Base-by-base conservation (phyloP, 2,329 filamentous ascomycete genomes). In the Ophiostoma piceae region DNA sequence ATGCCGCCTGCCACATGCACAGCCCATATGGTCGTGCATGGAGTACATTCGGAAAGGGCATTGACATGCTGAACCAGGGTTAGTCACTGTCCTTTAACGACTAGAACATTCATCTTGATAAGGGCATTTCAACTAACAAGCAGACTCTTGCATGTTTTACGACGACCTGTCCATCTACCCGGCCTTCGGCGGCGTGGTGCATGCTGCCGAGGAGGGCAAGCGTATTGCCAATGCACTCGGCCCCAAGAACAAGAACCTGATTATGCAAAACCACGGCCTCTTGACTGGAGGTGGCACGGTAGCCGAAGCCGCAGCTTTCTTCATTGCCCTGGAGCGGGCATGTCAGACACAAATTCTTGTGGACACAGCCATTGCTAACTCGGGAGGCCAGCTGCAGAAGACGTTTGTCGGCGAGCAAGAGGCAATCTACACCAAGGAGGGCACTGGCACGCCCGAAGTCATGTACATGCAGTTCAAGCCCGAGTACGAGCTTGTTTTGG, bases 341-440 rank as follows among this genome's bases (percentile, higher is more conserved):
- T 92, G 90, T 74, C 83, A 87, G 68, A 82, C 89, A 11, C 90
- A 92, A 76, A 76, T 89, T 54, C 77, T 83, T 71, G 83, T 84
- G 8, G 87, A 89, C 75, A 85, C 86, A 0, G 60, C 60, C 1
- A 39, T 32, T 19, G 60, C 60, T 3, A 35, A n/a, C 32, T 86
- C 66, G 0, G 70, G 72, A 3, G n/a, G 26, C n/a, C 29, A 64
- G 12, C 72, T 72, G 32, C 60, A 65, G 1, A 65, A 65, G 74
- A 73, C 70, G 54, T 19, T 78, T 70, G 78, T 80, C 72, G 75
- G 74, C 69, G 77, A 79, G 71, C 76, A 77, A 35, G 79, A 80
- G 74, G 78, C 78, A 12, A 76, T 75, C 8, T 76, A 77, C 72
- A 73, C 60, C 29, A 65, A 65, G 16, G 60, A 65, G 60, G 60